Conservation (phyloP, 768 basidiomycete species). For the Antrodiella citrinella region DNA sequence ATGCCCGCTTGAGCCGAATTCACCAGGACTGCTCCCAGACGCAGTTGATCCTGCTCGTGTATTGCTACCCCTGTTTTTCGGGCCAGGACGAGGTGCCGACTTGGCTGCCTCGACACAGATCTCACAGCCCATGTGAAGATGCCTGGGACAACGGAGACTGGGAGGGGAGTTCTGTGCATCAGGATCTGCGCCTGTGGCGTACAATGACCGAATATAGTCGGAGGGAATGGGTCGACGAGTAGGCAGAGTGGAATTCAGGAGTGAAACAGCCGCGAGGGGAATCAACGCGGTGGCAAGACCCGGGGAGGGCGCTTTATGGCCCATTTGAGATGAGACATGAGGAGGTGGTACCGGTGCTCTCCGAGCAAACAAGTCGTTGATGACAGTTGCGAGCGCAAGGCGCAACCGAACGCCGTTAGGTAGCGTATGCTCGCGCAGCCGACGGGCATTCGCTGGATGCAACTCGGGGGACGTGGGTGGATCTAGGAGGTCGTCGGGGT, state of each 20-base stretch:
- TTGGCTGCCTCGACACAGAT: conserved; percentile 63
- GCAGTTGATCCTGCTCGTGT: conserved; percentile 16
- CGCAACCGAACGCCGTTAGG: conserved; percentile 79
- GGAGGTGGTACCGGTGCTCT: conserved; percentile 39
- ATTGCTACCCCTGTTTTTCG: conserved; percentile 7
- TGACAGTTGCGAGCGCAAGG: conserved; percentile 64
- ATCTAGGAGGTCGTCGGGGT: conserved; percentile 44
- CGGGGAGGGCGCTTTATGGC: background rate
- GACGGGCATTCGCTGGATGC: conserved; percentile 22
- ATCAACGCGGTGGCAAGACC: conserved; percentile 13
- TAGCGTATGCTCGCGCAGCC: conserved; percentile 47
- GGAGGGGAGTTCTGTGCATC: conserved; percentile 55
- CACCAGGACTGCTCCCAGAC: conserved; percentile 18
- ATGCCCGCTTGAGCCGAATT: conserved; percentile 3
- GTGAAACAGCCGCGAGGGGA: conserved; percentile 16
- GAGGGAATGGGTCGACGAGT: conserved; percentile 15
- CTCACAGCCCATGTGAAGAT: conserved; percentile 65
- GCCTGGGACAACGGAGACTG: conserved; percentile 60
- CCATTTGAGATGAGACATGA: conserved; percentile 4
- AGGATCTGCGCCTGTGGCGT: conserved; percentile 54
- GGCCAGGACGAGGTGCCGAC: conserved; percentile 17
- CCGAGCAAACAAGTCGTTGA: conserved; percentile 78
- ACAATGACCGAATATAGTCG: conserved; percentile 41
- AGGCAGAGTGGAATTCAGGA: conserved; percentile 3
- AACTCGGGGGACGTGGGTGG: conserved; percentile 45